These are phyloP conservation scores for Chiua virens DNA, from an alignment of 768 basidiomycete species.

Conservation along the genomic window DNA sequence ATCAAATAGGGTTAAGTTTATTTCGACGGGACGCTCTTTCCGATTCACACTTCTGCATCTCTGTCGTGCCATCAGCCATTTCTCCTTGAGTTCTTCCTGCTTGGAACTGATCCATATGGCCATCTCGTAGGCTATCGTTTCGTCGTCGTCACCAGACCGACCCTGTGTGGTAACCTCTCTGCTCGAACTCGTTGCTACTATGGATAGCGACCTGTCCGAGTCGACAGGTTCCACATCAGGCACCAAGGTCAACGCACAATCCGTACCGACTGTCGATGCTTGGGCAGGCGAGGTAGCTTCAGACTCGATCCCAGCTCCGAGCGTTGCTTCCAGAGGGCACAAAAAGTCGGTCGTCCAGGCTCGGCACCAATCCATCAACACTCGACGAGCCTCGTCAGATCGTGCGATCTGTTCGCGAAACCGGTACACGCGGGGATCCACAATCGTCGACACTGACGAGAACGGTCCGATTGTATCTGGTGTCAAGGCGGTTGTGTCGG, in stretches of 20 bases:
- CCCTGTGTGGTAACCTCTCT: too few relatives aligned
- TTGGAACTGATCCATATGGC: not conserved
- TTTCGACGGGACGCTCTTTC: not conserved
- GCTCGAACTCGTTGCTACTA: too few relatives aligned
- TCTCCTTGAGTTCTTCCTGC: constrained; percentile 8
- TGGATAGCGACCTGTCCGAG: too few relatives aligned
- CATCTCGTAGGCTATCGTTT: not conserved
- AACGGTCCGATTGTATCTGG: not conserved
- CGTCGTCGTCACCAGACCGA: not conserved
- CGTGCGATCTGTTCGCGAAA: constrained; percentile 8
- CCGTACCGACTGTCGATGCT: not conserved
- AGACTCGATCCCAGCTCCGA: not conserved
- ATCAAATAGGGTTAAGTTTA: not conserved
- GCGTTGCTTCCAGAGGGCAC: not conserved
- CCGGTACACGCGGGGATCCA: constrained; percentile 9
- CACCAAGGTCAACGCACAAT: not conserved
- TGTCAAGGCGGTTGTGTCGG: not conserved
- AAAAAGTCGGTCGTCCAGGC: not conserved
- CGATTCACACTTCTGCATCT: not conserved
- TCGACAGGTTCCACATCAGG: too few relatives aligned
- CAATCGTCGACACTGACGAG: not conserved
- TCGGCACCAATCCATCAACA: constrained; percentile 14
- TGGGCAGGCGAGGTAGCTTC: not conserved
- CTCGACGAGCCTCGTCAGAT: constrained; percentile 1
- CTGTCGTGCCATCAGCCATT: constrained; percentile 9